Evolutionary conservation across 345 rosid species (phyloP), one percentile per base, ranked within the genome.

Genomic region (Ailanthus altissimus): DNA sequence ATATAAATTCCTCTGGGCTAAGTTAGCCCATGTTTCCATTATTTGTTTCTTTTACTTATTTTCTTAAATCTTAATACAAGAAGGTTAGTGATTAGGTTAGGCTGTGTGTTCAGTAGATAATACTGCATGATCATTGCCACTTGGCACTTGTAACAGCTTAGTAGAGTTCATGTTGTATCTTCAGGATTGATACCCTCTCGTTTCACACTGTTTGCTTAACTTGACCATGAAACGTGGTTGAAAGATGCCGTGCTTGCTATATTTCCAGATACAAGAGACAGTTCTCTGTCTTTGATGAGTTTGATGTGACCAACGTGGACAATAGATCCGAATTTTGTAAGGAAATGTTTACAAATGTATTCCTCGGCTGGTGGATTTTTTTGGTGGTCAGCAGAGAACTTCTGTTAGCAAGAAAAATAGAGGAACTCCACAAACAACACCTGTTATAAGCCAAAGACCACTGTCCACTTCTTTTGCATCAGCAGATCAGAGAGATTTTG

Each of bases 191-290:
- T 74, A 56, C 70, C 65, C 73, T 78, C 86, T 84, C 75, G 84
- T 82, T 59, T 79, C 84, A 66, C 75, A 73, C 68, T 81, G 77
- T 68, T 63, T 79, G 60, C 81, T 84, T 79, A 78, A 83, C 74
- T 81, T 86, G 84, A 79, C 79, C 93, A 96, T 97, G 99, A 96
- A 88, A 82, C 56, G 67, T 93, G 99, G 98, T 86, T 96, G 72
- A 92, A 86, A 80, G 97, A 90, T 79, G 78, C 89, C 65, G 97
- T 91, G 83, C 94, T 96, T 79, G 81, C 84, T 80, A 76, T 75
- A 46, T 96, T 96, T 86, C 85, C 94, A 20, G 99, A 96, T 83
- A 96, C 99, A 61, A 84, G 85, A 80, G 90, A 90, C 75, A 92
- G 89, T 89, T 90, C 94, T 78, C 89, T 97, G 20, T 90, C 92